Percentiles rank a stretch among this genome's conserved stretches.
Conservation (phyloP, 176 grass and related monocot species). For the barley (Hordeum vulgare) region MorexV3_pseudomolecules_assembly NC_058522.1:193863893-193864392, state of each 20-base stretch:
- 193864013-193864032: constrained; percentile 87
- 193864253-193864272: not conserved
- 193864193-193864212: not conserved
- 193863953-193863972: constrained; percentile 85
- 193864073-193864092: not conserved
- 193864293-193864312: not conserved
- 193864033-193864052: constrained; percentile 91
- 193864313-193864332: not conserved
- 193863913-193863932: constrained; percentile 81
- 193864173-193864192: not conserved
- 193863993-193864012: constrained; percentile 98
- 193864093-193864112: not conserved
- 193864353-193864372: not conserved
- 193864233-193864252: not conserved
- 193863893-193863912: constrained; percentile 78
- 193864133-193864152: not conserved
- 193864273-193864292: not conserved
- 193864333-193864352: not conserved
- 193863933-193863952: constrained; percentile 98
- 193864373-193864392: too few species aligned
- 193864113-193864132: not conserved
- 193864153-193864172: not conserved
- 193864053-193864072: constrained; percentile 48
- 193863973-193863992: constrained; percentile 97
- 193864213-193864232: not conserved